Percentiles rank a stretch among this genome's conserved stretches.
These are phyloP conservation scores for Cicer cuneatum DNA, from an alignment of 306 rosid species.

Conservation along the genomic window DNA sequence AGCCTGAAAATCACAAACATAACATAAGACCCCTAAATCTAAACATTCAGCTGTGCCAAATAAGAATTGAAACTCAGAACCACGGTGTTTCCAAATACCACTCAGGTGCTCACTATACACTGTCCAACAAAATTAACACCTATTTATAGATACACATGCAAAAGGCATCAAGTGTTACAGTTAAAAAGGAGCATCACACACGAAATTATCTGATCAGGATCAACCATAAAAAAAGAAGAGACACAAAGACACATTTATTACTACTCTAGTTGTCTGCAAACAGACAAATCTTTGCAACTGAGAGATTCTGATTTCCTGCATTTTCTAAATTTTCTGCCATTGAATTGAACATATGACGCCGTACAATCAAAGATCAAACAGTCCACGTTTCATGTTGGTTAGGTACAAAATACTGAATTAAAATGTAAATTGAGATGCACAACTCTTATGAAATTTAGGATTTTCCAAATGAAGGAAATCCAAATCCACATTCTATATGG, in stretches of 20 bases:
- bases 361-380: background rate
- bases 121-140: conserved; percentile 13
- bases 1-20: conserved; percentile 51
- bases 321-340: background rate
- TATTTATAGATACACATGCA: background rate
- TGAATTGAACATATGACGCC: too few relatives aligned
- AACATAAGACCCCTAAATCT: conserved; percentile 18
- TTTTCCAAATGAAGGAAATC: background rate
- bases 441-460: background rate
- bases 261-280: background rate
- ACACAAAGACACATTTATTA: conserved; percentile 26
- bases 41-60: conserved; percentile 3
- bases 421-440: background rate
- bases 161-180: conserved; percentile 6
- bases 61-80: conserved; percentile 17
- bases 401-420: background rate
- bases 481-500: conserved; percentile 10
- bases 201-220: conserved; percentile 8
- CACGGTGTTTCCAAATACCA: conserved; percentile 18
- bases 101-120: background rate
- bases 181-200: conserved; percentile 5
- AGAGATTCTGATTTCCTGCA: background rate
- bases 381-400: background rate
- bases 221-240: conserved; percentile 13
- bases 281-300: conserved; percentile 6